Evolutionary conservation across 768 basidiomycete species (phyloP).

Genomic region (Amanita pallidorosea): DNA sequence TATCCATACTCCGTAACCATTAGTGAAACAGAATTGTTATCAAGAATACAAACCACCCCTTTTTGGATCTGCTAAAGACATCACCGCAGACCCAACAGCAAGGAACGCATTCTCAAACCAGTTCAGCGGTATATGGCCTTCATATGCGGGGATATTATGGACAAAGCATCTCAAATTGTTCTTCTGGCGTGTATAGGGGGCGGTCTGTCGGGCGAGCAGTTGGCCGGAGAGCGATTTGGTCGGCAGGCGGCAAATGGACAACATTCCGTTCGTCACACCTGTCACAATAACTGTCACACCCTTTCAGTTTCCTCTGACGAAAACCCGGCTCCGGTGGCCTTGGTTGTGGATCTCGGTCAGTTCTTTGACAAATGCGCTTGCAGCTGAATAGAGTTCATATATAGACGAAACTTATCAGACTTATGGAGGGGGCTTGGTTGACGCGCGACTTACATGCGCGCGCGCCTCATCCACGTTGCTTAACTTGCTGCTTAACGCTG

Average conservation of each 20-base stretch:
- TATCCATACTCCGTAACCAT: constrained; percentile 18
- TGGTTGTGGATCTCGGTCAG: not conserved
- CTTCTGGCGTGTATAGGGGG: not conserved
- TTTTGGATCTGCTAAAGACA: constrained; percentile 71
- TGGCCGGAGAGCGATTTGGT: not conserved
- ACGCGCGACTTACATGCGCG: not conserved
- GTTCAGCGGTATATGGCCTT: constrained; percentile 75
- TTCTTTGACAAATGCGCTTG: not conserved
- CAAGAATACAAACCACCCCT: constrained; percentile 61
- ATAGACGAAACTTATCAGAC: not conserved
- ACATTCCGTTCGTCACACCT: not conserved
- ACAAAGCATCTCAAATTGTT: not conserved
- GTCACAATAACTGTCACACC: not conserved
- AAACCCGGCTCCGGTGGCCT: not conserved
- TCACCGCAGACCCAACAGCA: constrained; percentile 75
- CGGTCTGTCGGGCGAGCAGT: not conserved
- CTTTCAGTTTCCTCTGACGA: not conserved
- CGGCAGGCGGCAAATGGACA: not conserved
- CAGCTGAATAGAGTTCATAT: not conserved
- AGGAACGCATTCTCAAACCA: constrained; percentile 78
- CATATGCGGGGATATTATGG: constrained; percentile 43
- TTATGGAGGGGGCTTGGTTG: not conserved
- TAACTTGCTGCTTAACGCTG: not conserved
- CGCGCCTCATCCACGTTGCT: constrained; percentile 1
- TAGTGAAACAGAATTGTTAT: not conserved